Base-by-base conservation (phyloP, 106 monocot genomes). In the Posidonia australis region DNA sequence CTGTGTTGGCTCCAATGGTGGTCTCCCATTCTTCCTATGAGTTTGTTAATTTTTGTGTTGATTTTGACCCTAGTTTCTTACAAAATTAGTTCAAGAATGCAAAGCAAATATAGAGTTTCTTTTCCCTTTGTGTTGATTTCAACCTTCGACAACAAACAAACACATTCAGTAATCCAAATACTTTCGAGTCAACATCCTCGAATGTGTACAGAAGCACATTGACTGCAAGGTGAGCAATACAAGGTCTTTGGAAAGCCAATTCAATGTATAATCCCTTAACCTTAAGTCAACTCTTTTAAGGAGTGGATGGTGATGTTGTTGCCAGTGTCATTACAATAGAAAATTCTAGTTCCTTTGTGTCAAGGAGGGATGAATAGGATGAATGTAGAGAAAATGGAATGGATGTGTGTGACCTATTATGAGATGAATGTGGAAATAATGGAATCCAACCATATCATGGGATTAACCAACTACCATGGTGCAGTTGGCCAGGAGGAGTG, bases 241-340 rank as follows among this genome's bases (percentile, higher is more conserved):
- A 89, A 79, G 83, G 77, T 28, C 85, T 93, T 11, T 77, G 89
- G 0, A 74, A 67, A 55, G 83, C 89, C 32, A 93, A 89, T 64
- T 93, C 93, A 10, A 93, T 89, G 14, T 83, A 77, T 54, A 93
- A 79, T 66, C 93, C 93, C 31, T 58, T 93, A 11, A 89, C 93
- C 24, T 58, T 93, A 22, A 81, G 77, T 0, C 80, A 65, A 51
- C 83, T 93, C 62, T 89, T 89, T 32, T 76, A 75, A 53, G 68
- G 54, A 20, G 58, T 77, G 51, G 78, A 80, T 43, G 80, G 64
- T 16, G 75, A 63, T 29, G 75, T 59, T 49, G 68, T 64, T 23
- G 62, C 68, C 56, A 83, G 81, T 49, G 77, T 78, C 20, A 26
- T 93, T 42, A 93, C 93, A 6, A 53, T 79, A 18, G 89, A 89